These are phyloP conservation scores for Talaromyces pinophilus DNA, from an alignment of 2,329 filamentous ascomycete genomes.

Conservation along the genomic window DNA sequence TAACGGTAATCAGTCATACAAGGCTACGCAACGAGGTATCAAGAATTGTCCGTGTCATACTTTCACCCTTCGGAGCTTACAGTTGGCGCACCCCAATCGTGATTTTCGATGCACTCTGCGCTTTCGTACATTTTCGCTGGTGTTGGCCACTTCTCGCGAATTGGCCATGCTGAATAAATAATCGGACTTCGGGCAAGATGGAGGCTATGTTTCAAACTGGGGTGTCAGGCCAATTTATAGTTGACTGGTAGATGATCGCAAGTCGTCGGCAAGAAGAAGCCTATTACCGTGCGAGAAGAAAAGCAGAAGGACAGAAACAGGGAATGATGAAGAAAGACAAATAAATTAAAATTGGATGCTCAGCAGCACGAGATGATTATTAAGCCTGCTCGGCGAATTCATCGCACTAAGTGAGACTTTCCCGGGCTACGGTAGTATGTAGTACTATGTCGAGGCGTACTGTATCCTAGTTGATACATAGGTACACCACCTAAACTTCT, in stretches of 20 bases:
- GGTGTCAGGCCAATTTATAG: background rate
- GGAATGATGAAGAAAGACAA: background rate
- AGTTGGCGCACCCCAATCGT: conserved; percentile 12
- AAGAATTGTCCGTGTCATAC: background rate
- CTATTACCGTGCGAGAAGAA: too few relatives aligned
- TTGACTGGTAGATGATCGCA: background rate
- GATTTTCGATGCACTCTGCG: conserved; percentile 12
- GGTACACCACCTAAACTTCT: too few relatives aligned
- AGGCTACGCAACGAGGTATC: background rate
- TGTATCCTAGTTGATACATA: background rate
- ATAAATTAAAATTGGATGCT: background rate
- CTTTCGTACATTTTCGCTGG: background rate
- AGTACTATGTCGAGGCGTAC: background rate
- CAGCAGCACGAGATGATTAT: background rate
- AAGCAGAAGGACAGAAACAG: background rate
- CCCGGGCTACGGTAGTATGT: background rate
- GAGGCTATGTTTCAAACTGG: background rate
- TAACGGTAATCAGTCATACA: background rate
- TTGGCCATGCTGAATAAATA: background rate
- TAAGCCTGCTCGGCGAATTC: background rate
- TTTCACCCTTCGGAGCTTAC: conserved; percentile 15
- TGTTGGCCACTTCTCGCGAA: background rate
- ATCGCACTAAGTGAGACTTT: background rate
- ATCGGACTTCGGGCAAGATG: background rate
- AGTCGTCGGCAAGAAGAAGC: background rate